These are phyloP conservation scores for Cyclotella kingstonii DNA, from an alignment of 108 stramenopile genomes.

Conservation along the genomic window DNA sequence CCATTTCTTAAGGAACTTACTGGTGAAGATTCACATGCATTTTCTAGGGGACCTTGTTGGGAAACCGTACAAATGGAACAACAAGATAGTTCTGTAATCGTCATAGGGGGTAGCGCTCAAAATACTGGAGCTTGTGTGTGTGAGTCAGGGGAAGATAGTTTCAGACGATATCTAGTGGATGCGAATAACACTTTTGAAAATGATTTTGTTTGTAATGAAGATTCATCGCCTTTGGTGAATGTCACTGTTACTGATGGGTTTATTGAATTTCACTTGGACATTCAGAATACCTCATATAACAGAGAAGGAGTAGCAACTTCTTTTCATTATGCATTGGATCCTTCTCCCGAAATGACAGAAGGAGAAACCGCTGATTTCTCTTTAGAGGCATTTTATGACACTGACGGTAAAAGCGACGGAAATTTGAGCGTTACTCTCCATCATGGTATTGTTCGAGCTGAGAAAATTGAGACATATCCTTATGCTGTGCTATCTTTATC, in stretches of 20 bases:
- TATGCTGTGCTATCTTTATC: neutral
- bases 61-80: neutral
- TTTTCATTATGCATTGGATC: constrained; percentile 14
- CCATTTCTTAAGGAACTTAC: neutral
- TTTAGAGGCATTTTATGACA: constrained; percentile 12
- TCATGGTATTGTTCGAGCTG: constrained; percentile 19
- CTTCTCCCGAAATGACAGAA: neutral
- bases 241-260: neutral
- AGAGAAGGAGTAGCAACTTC: constrained; percentile 3
- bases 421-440: neutral
- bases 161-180: neutral
- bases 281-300: neutral
- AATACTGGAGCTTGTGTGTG: constrained; percentile 4
- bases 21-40: neutral
- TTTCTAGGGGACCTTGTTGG: neutral
- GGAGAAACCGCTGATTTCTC: constrained; percentile 1
- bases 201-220: constrained; percentile 4
- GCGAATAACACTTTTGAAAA: neutral
- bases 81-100: neutral
- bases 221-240: constrained; percentile 9
- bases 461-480: neutral
- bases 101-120: neutral
- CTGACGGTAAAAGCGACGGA: neutral
- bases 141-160: neutral
- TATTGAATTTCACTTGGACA: neutral